Evolutionary conservation across 1,284 basidiomycete species (phyloP).

Genomic region (Apiotrichum sp.): DNA sequence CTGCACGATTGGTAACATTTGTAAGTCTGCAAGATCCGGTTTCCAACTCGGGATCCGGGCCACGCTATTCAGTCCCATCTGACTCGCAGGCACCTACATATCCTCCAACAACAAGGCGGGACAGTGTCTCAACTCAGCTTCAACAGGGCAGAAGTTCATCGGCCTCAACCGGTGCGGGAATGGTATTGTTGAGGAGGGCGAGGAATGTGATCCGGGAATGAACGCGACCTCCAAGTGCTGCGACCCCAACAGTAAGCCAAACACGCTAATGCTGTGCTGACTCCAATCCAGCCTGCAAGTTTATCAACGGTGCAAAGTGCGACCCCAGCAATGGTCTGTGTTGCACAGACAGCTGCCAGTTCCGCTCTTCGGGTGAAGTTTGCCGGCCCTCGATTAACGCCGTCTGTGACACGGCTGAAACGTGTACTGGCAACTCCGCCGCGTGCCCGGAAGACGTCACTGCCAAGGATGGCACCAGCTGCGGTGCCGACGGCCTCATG

Average conservation of each 20-base stretch:
- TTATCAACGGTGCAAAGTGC: conserved; percentile 65
- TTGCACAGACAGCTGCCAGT: conserved; percentile 65
- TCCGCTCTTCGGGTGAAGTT: conserved; percentile 57
- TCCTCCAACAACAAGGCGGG: background rate
- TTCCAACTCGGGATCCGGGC: background rate
- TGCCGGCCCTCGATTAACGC: conserved; percentile 66
- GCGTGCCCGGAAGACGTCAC: conserved; percentile 66
- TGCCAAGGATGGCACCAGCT: conserved; percentile 62
- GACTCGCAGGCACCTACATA: background rate
- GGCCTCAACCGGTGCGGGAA: conserved; percentile 45
- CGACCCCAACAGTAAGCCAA: conserved; percentile 41
- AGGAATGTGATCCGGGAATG: conserved; percentile 81
- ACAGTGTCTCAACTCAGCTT: background rate
- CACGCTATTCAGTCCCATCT: background rate
- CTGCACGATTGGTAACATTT: conserved; percentile 81
- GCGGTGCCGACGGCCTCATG: conserved; percentile 58
- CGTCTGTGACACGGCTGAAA: conserved; percentile 70
- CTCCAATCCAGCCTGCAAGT: conserved; percentile 52
- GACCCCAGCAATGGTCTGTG: conserved; percentile 72
- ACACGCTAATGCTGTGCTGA: background rate
- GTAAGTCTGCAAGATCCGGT: conserved; percentile 48
- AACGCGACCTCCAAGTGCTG: conserved; percentile 65
- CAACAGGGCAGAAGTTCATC: conserved; percentile 24
- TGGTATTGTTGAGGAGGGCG: conserved; percentile 54
- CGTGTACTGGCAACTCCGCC: conserved; percentile 68